Conservation (phyloP, 768 basidiomycete species). For the Termitomyces sp. region DNA sequence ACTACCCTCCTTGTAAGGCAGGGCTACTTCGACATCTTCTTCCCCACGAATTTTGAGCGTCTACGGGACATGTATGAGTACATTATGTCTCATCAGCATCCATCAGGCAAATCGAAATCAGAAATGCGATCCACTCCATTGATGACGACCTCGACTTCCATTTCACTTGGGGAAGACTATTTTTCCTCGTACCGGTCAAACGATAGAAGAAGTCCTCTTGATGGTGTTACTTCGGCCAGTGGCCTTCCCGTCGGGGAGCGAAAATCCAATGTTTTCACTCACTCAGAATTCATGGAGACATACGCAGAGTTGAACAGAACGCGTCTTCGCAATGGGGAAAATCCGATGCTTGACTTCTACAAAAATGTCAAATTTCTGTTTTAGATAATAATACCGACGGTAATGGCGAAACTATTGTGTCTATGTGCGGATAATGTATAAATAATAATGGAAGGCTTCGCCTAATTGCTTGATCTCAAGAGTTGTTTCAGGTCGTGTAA, state of each 20-base stretch:
- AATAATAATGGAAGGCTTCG: constrained; percentile 79
- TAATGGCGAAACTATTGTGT: not conserved
- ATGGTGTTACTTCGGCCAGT: constrained; percentile 70
- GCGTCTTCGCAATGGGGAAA: constrained; percentile 73
- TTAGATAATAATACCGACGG: constrained; percentile 23
- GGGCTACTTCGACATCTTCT: constrained; percentile 98
- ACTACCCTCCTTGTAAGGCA: constrained; percentile 88
- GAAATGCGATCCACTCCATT: constrained; percentile 50
- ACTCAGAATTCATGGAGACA: constrained; percentile 83
- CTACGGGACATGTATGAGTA: constrained; percentile 90
- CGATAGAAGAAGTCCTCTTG: constrained; percentile 56
- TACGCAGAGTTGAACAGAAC: constrained; percentile 78
- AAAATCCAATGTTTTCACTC: constrained; percentile 80
- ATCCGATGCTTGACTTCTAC: constrained; percentile 86
- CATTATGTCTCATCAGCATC: constrained; percentile 57
- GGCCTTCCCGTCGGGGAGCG: constrained; percentile 77
- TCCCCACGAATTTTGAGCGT: constrained; percentile 86
- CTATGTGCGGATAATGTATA: constrained; percentile 54
- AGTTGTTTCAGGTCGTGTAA: constrained; percentile 49
- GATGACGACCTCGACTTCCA: constrained; percentile 40
- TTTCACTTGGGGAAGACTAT: constrained; percentile 56
- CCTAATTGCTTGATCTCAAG: constrained; percentile 70
- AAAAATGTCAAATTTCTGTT: constrained; percentile 93
- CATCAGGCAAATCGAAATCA: constrained; percentile 11
- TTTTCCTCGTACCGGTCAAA: constrained; percentile 63